phyloP scores from a whole-genome alignment of 2,329 filamentous ascomycete species.

The Coniochaeta pulveracea region DNA sequence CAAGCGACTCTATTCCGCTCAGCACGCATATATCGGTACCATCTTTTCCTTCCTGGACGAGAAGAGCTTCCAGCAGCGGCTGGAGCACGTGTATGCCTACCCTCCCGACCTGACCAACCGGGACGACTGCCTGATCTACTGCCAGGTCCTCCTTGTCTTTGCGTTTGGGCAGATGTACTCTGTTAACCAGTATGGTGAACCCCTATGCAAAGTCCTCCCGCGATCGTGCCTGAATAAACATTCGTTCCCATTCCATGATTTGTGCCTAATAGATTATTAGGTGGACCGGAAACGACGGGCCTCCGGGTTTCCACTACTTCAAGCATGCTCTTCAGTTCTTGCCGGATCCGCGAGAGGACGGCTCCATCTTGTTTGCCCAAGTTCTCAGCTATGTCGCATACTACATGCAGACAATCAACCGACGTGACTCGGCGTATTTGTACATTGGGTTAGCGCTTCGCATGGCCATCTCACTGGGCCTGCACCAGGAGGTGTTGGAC shows the following conservation, averaged over 20 bases:
- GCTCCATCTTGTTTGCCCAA: conserved; percentile 37
- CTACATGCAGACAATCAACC: conserved; percentile 41
- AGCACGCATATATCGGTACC: conserved; percentile 38
- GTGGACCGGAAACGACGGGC: conserved; percentile 37
- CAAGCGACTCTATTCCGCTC: conserved; percentile 30
- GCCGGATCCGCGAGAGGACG: conserved; percentile 38
- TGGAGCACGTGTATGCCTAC: conserved; percentile 27
- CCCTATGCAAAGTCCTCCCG: too few species aligned
- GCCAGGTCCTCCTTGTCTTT: conserved; percentile 35
- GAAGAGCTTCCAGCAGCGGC: conserved; percentile 26
- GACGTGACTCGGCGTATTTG: conserved; percentile 36
- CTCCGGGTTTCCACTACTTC: conserved; percentile 39
- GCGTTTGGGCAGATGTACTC: conserved; percentile 41
- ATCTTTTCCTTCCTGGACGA: conserved; percentile 37
- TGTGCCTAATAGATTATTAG: too few species aligned
- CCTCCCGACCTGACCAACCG: conserved; percentile 27
- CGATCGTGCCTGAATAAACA: too few species aligned
- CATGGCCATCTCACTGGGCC: conserved; percentile 39
- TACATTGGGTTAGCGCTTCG: conserved; percentile 36
- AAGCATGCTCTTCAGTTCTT: conserved; percentile 33
- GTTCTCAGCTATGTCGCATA: conserved; percentile 37
- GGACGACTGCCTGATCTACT: conserved; percentile 34
- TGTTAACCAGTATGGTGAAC: conserved; percentile 38
- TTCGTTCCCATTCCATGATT: too few species aligned
- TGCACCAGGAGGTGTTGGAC: conserved; percentile 32